phyloP scores from a whole-genome alignment of 164 flowering plant species.

The Cinnamomum micranthum region DNA sequence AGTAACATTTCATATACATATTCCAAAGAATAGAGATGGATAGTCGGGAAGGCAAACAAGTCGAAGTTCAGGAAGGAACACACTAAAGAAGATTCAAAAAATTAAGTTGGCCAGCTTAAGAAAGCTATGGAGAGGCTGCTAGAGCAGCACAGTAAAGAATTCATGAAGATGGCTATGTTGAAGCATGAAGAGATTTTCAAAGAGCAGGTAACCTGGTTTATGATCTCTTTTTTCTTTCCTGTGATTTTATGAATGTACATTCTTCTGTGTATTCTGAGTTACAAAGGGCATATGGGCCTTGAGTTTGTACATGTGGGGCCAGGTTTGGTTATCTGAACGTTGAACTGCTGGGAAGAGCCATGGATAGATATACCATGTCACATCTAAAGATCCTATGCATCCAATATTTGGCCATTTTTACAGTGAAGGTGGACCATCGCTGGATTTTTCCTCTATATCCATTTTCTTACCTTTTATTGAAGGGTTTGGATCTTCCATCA shows the following conservation, averaged over 20 bases:
- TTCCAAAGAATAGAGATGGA: not conserved
- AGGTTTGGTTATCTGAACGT: not conserved
- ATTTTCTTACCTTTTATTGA: not conserved
- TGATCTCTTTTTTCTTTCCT: not conserved
- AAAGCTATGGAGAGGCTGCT: conserved; percentile 43
- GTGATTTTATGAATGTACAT: not conserved
- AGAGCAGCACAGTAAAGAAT: conserved; percentile 45
- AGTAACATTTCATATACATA: not conserved
- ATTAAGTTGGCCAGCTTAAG: not conserved
- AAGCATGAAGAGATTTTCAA: conserved; percentile 77
- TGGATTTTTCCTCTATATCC: not conserved
- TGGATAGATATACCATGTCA: not conserved
- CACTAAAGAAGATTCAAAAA: not conserved
- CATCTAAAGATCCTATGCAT: not conserved
- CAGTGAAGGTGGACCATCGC: not conserved
- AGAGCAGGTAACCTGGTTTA: conserved; percentile 55
- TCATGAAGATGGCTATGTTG: conserved; percentile 70
- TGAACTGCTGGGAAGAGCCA: not conserved
- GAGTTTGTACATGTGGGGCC: not conserved
- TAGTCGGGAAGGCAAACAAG: not conserved
- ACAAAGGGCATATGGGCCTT: too few relatives aligned
- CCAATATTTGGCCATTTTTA: not conserved
- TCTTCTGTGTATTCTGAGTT: not conserved
- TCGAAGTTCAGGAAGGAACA: not conserved
- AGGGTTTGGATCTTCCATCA: not conserved